Base-by-base conservation (phyloP, 371 early-diverging fungal species). In the Haplosporangium sp. region DNA sequence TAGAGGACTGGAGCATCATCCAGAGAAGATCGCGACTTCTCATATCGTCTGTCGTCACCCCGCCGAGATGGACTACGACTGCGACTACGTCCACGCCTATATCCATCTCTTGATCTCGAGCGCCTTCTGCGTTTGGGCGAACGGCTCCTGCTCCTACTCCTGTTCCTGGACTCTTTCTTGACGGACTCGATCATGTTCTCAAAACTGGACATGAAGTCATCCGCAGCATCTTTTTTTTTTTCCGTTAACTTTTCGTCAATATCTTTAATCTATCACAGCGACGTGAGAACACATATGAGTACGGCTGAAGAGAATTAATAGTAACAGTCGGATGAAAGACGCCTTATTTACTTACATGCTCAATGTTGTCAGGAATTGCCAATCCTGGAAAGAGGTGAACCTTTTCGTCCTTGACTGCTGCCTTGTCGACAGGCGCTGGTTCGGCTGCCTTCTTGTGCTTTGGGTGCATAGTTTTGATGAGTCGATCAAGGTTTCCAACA, bases 391-490 rank as follows among this genome's bases (percentile, higher is more conserved):
- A 96, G 21, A 83, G 65, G 36, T 82, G 64, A 2, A 88, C 83
- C 41, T 89, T 86, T 9, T 85, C 84, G 38, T 89, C 87, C 4
- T 74, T 60, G 14, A 64, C 40, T 11, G 67, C 68, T 13, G 55
- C 59, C 42, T 74, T 80, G 56, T 82, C 81, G 14, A 53, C 61
- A 8, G 23, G 45, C 2, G 55, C 55, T 16, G 68, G 46, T 23
- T 72, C 73, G 21, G 64, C 41, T 9, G 50, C 68, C 37, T 59
- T 58, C 64, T 62, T 83, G 46, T 82, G 50, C 60, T 89, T 92
- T 0, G 98, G 96, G 64, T 90, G 87, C 84, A 98, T 88, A 0
- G 95, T 93, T 9, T 86, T 87, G 64, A 98, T 96, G 29, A 98
- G 88, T 21, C 98, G 91, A 83, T 97, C 93, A 45, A 98, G 79